These are phyloP conservation scores for Sphenostylis stenocarpa DNA, from an alignment of 306 rosid species.

Conservation along the genomic window DNA sequence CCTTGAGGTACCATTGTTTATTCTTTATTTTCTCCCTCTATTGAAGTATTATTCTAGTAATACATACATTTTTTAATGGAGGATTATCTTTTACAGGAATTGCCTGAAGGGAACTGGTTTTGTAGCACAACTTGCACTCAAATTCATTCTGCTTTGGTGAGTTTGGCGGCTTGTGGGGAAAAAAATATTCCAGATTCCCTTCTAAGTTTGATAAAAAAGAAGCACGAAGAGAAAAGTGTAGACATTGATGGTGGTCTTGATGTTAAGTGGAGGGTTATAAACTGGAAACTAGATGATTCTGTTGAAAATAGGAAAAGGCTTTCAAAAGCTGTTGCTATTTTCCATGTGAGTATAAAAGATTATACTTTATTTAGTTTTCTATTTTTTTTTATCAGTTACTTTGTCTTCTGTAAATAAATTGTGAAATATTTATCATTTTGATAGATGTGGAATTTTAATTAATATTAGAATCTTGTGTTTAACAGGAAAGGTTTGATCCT, in stretches of 20 bases:
- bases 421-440: not conserved
- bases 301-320: constrained; percentile 60
- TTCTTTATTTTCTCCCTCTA: not conserved
- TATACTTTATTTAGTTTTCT: not conserved
- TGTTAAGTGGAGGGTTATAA: constrained; percentile 86
- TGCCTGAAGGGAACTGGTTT: constrained; percentile 92
- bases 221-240: constrained; percentile 51
- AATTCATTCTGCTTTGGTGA: constrained; percentile 57
- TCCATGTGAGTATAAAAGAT: constrained; percentile 64
- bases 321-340: constrained; percentile 75
- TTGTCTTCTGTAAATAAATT: no score
- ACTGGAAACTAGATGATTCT: constrained; percentile 62
- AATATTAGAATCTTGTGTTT: not conserved
- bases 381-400: not conserved
- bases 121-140: constrained; percentile 59
- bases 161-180: constrained; percentile 57
- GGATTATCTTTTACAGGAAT: constrained; percentile 60
- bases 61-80: not conserved
- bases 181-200: constrained; percentile 64
- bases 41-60: not conserved
- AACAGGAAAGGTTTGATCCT: constrained; percentile 86
- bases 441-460: not conserved
- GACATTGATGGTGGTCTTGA: constrained; percentile 45
- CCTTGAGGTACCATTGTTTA: constrained; percentile 52
- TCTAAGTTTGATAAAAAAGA: constrained; percentile 53